Conservation (phyloP, 805 yeast genomes). For the Cyberlindnera xylosilytica region DNA sequence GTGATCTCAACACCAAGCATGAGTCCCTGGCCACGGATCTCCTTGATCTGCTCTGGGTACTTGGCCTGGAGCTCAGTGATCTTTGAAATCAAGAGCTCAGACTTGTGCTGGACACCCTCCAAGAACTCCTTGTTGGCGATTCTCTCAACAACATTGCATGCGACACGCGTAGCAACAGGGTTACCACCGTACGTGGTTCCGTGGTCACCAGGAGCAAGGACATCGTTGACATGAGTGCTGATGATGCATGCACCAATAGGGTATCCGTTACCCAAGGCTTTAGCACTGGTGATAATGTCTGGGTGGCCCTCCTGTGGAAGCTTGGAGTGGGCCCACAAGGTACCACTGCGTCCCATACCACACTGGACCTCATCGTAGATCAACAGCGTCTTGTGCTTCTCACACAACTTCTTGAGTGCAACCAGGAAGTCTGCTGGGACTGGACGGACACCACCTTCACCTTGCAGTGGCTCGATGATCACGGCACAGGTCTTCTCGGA, state of each 20-base stretch:
- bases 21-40: background rate
- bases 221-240: constrained; percentile 70
- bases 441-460: constrained; percentile 91
- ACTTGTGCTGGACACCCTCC: constrained; percentile 54
- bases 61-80: constrained; percentile 48
- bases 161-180: constrained; percentile 85
- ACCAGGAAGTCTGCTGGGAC: constrained; percentile 61
- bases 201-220: constrained; percentile 86
- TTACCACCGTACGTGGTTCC: constrained; percentile 98
- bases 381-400: constrained; percentile 64
- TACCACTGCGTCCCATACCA: constrained; percentile 92
- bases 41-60: constrained; percentile 52
- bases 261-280: constrained; percentile 94
- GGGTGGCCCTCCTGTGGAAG: constrained; percentile 84
- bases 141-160: constrained; percentile 66
- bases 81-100: constrained; percentile 51
- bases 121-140: constrained; percentile 62
- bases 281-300: constrained; percentile 90
- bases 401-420: constrained; percentile 64
- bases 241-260: constrained; percentile 95
- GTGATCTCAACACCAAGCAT: constrained; percentile 49
- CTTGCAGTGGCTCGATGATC: constrained; percentile 95
- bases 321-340: constrained; percentile 85
- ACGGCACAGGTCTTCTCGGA: constrained; percentile 66
- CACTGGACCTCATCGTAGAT: constrained; percentile 96